Evolutionary conservation across 345 rosid genomes (phyloP).

Genomic region (Ceriops tagal): DNA sequence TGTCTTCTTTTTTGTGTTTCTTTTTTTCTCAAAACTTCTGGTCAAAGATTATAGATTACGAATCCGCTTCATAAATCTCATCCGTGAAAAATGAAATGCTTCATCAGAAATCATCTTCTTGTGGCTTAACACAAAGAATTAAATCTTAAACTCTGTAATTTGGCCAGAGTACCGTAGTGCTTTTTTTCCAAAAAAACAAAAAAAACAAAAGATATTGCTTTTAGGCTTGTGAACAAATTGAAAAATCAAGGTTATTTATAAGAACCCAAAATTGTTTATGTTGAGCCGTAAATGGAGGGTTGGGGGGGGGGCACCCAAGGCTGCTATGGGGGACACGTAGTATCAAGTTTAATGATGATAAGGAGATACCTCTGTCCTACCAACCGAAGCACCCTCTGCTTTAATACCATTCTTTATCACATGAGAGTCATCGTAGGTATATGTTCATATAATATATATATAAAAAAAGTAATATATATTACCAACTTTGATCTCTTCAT

Average conservation of each 20-base stretch:
- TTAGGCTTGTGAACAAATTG: too few relatives aligned
- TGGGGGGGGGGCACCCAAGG: background rate
- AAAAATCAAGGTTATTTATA: background rate
- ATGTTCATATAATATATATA: too few relatives aligned
- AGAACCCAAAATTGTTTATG: background rate
- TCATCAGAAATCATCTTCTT: too few relatives aligned
- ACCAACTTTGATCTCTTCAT: background rate
- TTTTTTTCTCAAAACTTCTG: background rate
- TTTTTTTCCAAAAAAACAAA: too few relatives aligned
- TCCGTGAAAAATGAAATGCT: too few relatives aligned
- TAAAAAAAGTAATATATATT: background rate
- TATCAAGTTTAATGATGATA: constrained; percentile 44
- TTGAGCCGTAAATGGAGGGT: background rate
- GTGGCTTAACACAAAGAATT: too few relatives aligned
- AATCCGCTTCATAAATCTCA: too few relatives aligned
- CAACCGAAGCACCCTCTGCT: constrained; percentile 26
- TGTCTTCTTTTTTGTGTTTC: too few relatives aligned
- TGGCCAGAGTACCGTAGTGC: too few relatives aligned
- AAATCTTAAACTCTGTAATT: too few relatives aligned
- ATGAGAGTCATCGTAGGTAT: background rate
- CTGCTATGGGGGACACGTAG: constrained; percentile 11
- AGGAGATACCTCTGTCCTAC: constrained; percentile 38
- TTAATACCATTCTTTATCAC: constrained; percentile 10
- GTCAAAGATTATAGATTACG: background rate
- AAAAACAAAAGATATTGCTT: too few relatives aligned